phyloP scores from a whole-genome alignment of 2,329 filamentous ascomycete species.

The Aureobasidium musti region DNA sequence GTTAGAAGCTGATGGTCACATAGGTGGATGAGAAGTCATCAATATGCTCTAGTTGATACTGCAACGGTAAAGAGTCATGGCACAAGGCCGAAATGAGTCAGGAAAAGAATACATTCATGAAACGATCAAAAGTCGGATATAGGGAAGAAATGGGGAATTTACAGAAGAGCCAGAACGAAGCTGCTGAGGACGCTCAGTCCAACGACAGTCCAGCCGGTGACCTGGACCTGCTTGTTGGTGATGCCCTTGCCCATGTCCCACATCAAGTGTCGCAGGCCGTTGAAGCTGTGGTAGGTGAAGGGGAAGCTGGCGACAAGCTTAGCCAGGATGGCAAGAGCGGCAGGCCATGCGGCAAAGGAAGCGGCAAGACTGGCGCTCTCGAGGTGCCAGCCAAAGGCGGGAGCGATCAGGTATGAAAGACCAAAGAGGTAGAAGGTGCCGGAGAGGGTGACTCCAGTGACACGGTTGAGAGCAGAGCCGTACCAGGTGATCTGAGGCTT shows the following conservation, averaged over 20 bases:
- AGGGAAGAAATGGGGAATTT: slow-evolving; percentile 16
- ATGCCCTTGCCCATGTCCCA: slow-evolving; percentile 68
- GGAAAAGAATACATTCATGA: slow-evolving; percentile 15
- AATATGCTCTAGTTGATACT: neutral
- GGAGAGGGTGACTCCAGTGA: slow-evolving; percentile 75
- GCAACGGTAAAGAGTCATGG: neutral
- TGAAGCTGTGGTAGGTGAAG: slow-evolving; percentile 68
- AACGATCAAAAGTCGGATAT: neutral
- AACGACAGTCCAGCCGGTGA: slow-evolving; percentile 65
- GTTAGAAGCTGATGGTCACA: slow-evolving; percentile 54
- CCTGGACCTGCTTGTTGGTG: slow-evolving; percentile 64
- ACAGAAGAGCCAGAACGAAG: slow-evolving; percentile 49
- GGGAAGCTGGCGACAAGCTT: slow-evolving; percentile 64
- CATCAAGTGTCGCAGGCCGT: slow-evolving; percentile 69
- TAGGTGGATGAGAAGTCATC: neutral
- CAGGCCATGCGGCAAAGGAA: slow-evolving; percentile 63
- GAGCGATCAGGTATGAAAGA: slow-evolving; percentile 76
- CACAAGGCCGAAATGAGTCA: neutral
- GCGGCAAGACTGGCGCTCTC: slow-evolving; percentile 65
- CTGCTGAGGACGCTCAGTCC: slow-evolving; percentile 57
- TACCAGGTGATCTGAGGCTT: slow-evolving; percentile 83
- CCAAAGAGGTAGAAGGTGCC: slow-evolving; percentile 79
- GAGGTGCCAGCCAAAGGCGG: slow-evolving; percentile 70
- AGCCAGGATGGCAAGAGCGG: slow-evolving; percentile 58
- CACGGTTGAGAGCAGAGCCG: slow-evolving; percentile 72